Evolutionary conservation across 108 stramenopile species (phyloP).

Genomic region (Nannochloropsis gaditana): DNA sequence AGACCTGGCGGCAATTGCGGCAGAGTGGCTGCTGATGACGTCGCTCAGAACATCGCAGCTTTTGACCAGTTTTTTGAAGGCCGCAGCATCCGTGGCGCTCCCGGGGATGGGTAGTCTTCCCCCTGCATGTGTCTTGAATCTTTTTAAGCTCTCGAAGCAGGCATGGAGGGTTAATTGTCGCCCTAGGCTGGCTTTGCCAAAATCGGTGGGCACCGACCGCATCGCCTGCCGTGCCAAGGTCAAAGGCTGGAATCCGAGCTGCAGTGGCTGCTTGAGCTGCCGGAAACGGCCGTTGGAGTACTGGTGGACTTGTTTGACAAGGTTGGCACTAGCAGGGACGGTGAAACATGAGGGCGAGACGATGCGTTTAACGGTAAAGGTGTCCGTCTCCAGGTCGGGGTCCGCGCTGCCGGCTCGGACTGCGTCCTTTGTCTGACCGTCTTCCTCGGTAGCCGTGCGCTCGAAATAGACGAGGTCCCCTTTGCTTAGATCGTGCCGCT

Average conservation of each 20-base stretch:
- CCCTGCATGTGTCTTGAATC: conserved; percentile 36
- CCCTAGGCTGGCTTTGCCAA: conserved; percentile 19
- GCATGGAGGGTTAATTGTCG: conserved; percentile 60
- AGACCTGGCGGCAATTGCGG: background rate
- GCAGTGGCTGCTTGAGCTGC: conserved; percentile 32
- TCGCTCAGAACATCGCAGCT: background rate
- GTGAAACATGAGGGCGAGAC: background rate
- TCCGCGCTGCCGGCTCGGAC: background rate
- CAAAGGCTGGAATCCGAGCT: background rate
- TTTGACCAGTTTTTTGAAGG: conserved; percentile 33
- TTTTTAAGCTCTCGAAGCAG: conserved; percentile 71
- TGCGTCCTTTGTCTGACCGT: background rate
- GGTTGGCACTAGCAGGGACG: background rate
- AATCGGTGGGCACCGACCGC: background rate
- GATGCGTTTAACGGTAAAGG: background rate
- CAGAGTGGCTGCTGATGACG: background rate
- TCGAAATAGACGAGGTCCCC: background rate
- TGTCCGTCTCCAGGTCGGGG: background rate
- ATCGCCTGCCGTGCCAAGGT: background rate
- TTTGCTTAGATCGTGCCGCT: background rate
- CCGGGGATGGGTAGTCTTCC: conserved; percentile 72
- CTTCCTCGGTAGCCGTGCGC: background rate
- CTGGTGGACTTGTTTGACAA: background rate
- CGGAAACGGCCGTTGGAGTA: conserved; percentile 25
- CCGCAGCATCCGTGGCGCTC: conserved; percentile 48